Conservation (phyloP, 495 filamentous ascomycete genomes). For the Talaromyces stipitatus region DNA sequence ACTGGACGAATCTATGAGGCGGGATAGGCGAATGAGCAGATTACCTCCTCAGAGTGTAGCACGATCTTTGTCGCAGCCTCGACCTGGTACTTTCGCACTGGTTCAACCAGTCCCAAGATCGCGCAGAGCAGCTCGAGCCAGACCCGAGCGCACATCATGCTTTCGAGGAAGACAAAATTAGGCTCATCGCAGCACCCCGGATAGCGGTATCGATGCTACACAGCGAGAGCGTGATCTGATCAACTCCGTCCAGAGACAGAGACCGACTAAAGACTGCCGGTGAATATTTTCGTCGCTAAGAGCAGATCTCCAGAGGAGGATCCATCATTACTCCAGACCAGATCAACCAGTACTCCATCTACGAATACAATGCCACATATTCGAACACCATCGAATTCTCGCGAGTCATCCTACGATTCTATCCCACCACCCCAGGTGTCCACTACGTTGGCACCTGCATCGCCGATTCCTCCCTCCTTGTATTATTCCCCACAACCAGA, state of each 20-base stretch:
- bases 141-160: conserved; percentile 43
- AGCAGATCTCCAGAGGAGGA: conserved; percentile 42
- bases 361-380: background rate
- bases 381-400: conserved; percentile 11
- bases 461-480: conserved; percentile 46
- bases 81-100: conserved; percentile 71
- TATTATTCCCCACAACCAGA: conserved; percentile 51
- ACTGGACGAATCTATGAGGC: conserved; percentile 63
- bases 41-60: conserved; percentile 76
- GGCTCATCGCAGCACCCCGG: conserved; percentile 70
- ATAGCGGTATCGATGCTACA: conserved; percentile 54
- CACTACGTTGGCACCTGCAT: conserved; percentile 49
- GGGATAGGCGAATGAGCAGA: conserved; percentile 71
- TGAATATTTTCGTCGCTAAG: conserved; percentile 37
- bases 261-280: background rate
- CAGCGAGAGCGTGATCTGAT: conserved; percentile 29
- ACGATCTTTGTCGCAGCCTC: conserved; percentile 58
- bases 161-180: conserved; percentile 47
- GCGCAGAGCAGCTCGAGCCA: conserved; percentile 23
- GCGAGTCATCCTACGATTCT: conserved; percentile 38
- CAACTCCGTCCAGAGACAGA: conserved; percentile 13
- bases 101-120: conserved; percentile 25
- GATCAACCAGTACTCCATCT: background rate
- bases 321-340: background rate
- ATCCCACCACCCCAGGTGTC: conserved; percentile 38